Evolutionary conservation across 257 asterid genomes (phyloP).

Genomic region (Jacaranda copaia): DNA sequence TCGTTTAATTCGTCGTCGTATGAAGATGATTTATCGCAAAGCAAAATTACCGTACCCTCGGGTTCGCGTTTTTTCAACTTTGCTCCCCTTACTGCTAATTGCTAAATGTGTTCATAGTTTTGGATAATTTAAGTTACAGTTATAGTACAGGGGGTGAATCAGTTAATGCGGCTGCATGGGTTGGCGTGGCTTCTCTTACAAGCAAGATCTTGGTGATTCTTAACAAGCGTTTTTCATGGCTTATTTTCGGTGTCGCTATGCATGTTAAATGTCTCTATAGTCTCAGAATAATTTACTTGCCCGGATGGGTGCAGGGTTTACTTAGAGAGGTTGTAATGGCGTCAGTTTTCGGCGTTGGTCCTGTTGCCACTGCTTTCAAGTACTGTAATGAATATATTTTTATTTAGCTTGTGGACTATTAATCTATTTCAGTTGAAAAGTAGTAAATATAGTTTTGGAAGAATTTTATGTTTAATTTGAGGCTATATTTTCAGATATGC

Average conservation of each 20-base stretch:
- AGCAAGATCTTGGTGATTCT: slow-evolving; percentile 55
- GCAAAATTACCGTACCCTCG: slow-evolving; percentile 17
- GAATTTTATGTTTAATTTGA: slow-evolving; percentile 13
- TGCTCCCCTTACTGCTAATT: neutral
- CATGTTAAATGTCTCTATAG: neutral
- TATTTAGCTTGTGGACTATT: neutral
- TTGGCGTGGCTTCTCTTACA: slow-evolving; percentile 50
- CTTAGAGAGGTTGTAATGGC: slow-evolving; percentile 52
- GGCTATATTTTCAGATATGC: slow-evolving; percentile 49
- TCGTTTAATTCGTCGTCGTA: slow-evolving; percentile 17
- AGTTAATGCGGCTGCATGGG: slow-evolving; percentile 40
- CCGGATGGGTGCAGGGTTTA: slow-evolving; percentile 46
- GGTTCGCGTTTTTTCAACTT: slow-evolving; percentile 28
- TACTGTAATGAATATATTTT: slow-evolving; percentile 7
- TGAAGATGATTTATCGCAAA: slow-evolving; percentile 21
- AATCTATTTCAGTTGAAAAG: no score
- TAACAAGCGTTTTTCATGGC: neutral
- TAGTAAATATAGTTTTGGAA: neutral
- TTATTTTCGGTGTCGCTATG: neutral
- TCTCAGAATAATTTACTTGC: neutral
- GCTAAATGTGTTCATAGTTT: neutral
- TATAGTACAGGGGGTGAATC: slow-evolving; percentile 37
- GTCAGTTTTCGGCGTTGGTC: slow-evolving; percentile 50
- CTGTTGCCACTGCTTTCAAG: slow-evolving; percentile 53
- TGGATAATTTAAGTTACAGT: neutral